A percentile compares a stretch with the other conserved stretches of the same genome.
Conservation (phyloP, 306 rosid genomes). For the Hippophae rhamnoides region DNA sequence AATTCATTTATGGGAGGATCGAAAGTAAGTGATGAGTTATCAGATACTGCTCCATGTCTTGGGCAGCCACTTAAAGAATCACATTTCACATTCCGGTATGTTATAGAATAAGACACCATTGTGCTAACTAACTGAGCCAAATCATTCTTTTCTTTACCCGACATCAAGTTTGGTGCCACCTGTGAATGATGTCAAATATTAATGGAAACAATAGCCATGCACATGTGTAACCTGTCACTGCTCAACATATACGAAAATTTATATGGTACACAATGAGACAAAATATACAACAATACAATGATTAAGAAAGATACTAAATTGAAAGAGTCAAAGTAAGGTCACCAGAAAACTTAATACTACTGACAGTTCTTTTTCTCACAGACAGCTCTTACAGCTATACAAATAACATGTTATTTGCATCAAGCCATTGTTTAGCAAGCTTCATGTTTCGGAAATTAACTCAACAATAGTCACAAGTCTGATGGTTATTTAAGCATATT, state of each 20-base stretch:
- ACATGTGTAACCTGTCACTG: constrained; percentile 2
- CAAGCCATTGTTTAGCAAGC: no score
- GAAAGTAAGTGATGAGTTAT: constrained; percentile 43
- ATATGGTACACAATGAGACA: not conserved
- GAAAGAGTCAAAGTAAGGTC: no score
- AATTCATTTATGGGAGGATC: constrained; percentile 66
- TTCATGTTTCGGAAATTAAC: no score
- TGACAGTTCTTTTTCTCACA: no score
- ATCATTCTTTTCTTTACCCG: constrained; percentile 72
- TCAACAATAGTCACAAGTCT: no score
- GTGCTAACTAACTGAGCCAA: constrained; percentile 59
- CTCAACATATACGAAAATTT: not conserved
- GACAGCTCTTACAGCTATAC: no score
- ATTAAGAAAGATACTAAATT: not conserved
- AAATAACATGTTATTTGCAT: no score
- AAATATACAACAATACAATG: not conserved
- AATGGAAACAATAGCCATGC: constrained; percentile 25
- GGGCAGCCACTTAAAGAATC: constrained; percentile 29
- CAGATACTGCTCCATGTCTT: constrained; percentile 39
- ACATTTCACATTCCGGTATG: constrained; percentile 51
- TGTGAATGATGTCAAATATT: constrained; percentile 22
- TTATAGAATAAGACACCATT: constrained; percentile 71
- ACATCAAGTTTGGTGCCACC: constrained; percentile 67
- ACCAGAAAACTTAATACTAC: no score
- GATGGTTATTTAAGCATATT: no score